Evolutionary conservation across 2,329 filamentous ascomycete genomes (phyloP).

Genomic region (Colletotrichum plurivorum): DNA sequence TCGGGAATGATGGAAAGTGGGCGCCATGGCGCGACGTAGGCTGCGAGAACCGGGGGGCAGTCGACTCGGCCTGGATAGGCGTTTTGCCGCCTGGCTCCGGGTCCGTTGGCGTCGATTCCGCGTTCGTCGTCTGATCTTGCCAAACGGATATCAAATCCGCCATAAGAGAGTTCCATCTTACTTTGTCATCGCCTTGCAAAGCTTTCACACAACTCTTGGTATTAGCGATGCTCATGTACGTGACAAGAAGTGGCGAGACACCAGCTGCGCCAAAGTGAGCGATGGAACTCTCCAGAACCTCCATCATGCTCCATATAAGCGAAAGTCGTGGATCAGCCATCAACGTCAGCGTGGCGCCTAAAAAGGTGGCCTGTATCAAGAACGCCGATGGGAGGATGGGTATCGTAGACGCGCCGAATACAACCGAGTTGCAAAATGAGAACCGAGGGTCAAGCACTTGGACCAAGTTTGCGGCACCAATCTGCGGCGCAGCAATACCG

Average conservation of each 20-base stretch:
- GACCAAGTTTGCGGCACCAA: constrained; percentile 48
- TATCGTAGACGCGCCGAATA: constrained; percentile 50
- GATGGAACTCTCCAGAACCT: constrained; percentile 49
- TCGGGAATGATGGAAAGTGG: constrained; percentile 24
- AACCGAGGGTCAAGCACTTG: constrained; percentile 51
- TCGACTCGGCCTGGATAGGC: constrained; percentile 21
- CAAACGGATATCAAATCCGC: constrained; percentile 47
- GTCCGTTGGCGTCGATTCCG: constrained; percentile 37
- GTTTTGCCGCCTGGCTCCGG: constrained; percentile 42
- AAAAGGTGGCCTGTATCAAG: constrained; percentile 54
- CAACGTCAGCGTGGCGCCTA: constrained; percentile 53
- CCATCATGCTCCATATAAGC: constrained; percentile 53
- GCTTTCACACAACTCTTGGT: constrained; percentile 48
- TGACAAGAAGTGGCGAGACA: constrained; percentile 52
- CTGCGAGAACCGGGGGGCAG: constrained; percentile 13
- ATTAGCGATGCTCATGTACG: constrained; percentile 53
- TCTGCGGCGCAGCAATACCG: constrained; percentile 38
- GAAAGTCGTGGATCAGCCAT: constrained; percentile 51
- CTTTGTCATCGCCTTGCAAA: constrained; percentile 52
- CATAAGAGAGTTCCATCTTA: constrained; percentile 49
- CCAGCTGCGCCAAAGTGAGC: constrained; percentile 50
- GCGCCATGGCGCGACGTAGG: constrained; percentile 20
- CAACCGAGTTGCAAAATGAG: constrained; percentile 55
- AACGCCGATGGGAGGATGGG: constrained; percentile 53
- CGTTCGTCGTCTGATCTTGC: constrained; percentile 39